Conservation (phyloP, 164 flowering plant genomes). For the Brasenia schreberi region DNA sequence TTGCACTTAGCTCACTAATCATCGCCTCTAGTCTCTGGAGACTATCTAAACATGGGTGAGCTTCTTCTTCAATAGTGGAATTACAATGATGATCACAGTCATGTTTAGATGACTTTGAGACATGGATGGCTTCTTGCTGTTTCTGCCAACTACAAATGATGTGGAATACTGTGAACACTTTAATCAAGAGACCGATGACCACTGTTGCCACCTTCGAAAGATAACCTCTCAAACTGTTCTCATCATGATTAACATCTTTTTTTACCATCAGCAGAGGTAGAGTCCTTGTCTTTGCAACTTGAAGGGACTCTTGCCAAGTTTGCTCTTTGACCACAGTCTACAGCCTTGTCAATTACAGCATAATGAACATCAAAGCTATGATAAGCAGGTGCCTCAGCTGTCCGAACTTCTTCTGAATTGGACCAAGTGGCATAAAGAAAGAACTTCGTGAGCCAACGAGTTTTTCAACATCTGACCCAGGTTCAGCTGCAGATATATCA, state of each 20-base stretch:
- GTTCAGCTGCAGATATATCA: slow-evolving; percentile 43
- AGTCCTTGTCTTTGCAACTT: neutral
- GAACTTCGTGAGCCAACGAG: slow-evolving; percentile 24
- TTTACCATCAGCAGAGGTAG: neutral
- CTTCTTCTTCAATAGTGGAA: slow-evolving; percentile 23
- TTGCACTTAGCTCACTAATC: slow-evolving; percentile 42
- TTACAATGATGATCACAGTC: slow-evolving; percentile 15
- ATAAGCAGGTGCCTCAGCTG: slow-evolving; percentile 30
- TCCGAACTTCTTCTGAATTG: slow-evolving; percentile 49
- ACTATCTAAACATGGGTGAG: slow-evolving; percentile 59
- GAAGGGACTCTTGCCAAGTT: neutral
- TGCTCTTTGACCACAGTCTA: slow-evolving; percentile 16
- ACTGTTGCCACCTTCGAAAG: neutral
- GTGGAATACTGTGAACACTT: slow-evolving; percentile 12
- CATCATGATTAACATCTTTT: neutral
- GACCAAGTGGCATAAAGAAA: slow-evolving; percentile 24
- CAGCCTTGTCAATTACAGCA: slow-evolving; percentile 20
- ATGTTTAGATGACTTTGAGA: slow-evolving; percentile 20
- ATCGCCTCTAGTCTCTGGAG: slow-evolving; percentile 66
- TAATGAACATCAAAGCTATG: slow-evolving; percentile 56
- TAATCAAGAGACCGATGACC: slow-evolving; percentile 11
- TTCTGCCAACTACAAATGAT: slow-evolving; percentile 7
- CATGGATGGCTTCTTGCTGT: slow-evolving; percentile 5
- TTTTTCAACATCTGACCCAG: slow-evolving; percentile 54
- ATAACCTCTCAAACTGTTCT: neutral